Evolutionary conservation across 2,329 filamentous ascomycete species (phyloP).

Genomic region (Chrysoporthe puriensis): DNA sequence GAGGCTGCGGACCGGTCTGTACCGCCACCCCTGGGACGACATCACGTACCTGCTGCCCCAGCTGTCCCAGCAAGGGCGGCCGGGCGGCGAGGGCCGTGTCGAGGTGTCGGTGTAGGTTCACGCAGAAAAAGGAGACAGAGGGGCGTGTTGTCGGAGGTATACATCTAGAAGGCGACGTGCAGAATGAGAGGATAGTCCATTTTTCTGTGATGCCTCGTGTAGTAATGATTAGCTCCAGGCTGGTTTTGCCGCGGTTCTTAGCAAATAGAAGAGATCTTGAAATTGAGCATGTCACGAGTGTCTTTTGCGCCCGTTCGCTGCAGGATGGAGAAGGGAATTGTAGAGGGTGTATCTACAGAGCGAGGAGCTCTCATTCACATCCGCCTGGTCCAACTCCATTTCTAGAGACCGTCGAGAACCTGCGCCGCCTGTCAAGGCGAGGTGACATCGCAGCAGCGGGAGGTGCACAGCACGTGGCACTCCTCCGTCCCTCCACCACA

Average conservation of each 20-base stretch:
- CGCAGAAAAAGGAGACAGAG: slow-evolving; percentile 7
- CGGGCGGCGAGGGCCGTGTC: slow-evolving; percentile 82
- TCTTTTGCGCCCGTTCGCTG: not conserved
- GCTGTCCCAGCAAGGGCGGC: slow-evolving; percentile 69
- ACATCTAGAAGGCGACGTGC: slow-evolving; percentile 21
- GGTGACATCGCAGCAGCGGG: too few relatives aligned
- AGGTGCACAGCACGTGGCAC: too few relatives aligned
- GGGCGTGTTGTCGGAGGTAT: slow-evolving; percentile 20
- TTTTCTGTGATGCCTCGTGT: slow-evolving; percentile 27
- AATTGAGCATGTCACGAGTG: slow-evolving; percentile 14
- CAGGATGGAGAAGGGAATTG: too few relatives aligned
- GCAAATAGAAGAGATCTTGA: slow-evolving; percentile 24
- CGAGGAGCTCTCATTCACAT: too few relatives aligned
- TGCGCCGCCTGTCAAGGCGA: too few relatives aligned
- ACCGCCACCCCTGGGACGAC: slow-evolving; percentile 99
- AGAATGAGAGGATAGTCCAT: slow-evolving; percentile 17
- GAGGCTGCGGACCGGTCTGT: slow-evolving; percentile 95
- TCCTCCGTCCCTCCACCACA: too few relatives aligned
- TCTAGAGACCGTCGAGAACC: too few relatives aligned
- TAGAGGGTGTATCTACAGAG: not conserved
- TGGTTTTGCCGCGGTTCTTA: slow-evolving; percentile 26
- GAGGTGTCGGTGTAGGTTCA: slow-evolving; percentile 75
- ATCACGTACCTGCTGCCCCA: slow-evolving; percentile 93
- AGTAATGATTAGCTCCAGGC: slow-evolving; percentile 29
- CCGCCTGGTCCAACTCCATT: too few relatives aligned